Conservation (phyloP, 257 asterid species). For the Knoxia roxburghii region DNA sequence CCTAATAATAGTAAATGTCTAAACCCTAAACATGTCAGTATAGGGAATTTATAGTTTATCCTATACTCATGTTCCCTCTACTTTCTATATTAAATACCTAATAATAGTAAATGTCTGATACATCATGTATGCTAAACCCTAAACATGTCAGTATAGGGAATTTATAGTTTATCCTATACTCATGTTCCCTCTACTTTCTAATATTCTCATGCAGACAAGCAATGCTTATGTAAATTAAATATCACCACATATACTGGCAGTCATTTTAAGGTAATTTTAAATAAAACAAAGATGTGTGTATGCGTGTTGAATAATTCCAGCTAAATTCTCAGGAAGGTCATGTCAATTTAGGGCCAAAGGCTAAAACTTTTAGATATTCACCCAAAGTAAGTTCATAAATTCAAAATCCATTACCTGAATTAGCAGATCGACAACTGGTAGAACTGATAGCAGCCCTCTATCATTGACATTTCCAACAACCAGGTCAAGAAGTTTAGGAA, state of each 20-base stretch:
- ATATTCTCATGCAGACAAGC: background rate
- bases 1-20: too few species aligned
- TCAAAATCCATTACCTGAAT: conserved; percentile 62
- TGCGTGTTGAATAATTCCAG: too few species aligned
- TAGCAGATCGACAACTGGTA: conserved; percentile 82
- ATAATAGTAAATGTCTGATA: too few species aligned
- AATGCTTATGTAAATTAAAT: background rate
- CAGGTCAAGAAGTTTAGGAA: conserved; percentile 82
- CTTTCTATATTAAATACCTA: too few species aligned
- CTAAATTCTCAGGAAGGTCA: too few species aligned
- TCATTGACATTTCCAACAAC: conserved; percentile 85
- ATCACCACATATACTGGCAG: background rate
- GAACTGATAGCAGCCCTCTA: conserved; percentile 73
- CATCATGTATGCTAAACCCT: background rate
- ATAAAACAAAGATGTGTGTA: background rate
- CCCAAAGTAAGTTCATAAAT: too few species aligned
- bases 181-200: background rate
- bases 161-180: background rate
- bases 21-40: too few species aligned
- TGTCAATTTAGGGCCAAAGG: too few species aligned
- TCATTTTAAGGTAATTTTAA: background rate
- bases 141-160: too few species aligned
- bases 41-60: background rate
- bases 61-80: background rate
- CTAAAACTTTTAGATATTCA: too few species aligned